Evolutionary conservation across 176 grass and related monocot species (phyloP).

Genomic region (Urochloa ruziziensis): DNA sequence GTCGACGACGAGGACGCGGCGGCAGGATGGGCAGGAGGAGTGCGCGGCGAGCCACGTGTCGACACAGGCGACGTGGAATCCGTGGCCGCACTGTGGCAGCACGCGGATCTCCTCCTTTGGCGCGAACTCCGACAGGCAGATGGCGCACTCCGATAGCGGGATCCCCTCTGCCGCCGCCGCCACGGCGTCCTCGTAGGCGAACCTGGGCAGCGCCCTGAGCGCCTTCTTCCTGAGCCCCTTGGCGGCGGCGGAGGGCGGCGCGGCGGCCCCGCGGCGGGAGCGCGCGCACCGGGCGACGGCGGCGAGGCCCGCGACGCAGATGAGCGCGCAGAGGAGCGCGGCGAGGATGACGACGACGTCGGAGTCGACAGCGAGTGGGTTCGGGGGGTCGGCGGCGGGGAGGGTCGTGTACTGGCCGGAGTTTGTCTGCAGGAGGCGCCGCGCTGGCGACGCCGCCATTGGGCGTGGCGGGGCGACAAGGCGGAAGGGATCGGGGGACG

Average conservation of each 20-base stretch:
- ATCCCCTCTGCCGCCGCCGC: constrained; percentile 4
- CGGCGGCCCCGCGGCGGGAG: not conserved
- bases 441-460: constrained; percentile 26
- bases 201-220: constrained; percentile 51
- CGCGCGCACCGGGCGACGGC: constrained; percentile 61
- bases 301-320: constrained; percentile 68
- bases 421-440: constrained; percentile 52
- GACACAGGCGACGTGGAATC: constrained; percentile 65
- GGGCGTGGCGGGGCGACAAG: not conserved
- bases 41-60: constrained; percentile 71
- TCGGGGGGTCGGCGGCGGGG: constrained; percentile 22
- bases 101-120: constrained; percentile 66
- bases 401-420: constrained; percentile 24
- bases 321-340: constrained; percentile 69
- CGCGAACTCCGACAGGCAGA: constrained; percentile 69
- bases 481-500: not conserved
- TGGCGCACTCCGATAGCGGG: constrained; percentile 62
- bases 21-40: constrained; percentile 80
- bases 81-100: constrained; percentile 70
- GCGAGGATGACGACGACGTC: constrained; percentile 69
- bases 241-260: constrained; percentile 8
- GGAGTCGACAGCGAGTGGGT: constrained; percentile 46
- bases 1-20: constrained; percentile 52
- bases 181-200: constrained; percentile 42
- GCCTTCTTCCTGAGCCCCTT: constrained; percentile 81